A percentile compares a stretch with the other conserved stretches of the same genome.
phyloP scores from a whole-genome alignment of 345 rosid species.

The Noccaea bulbosa region DNA sequence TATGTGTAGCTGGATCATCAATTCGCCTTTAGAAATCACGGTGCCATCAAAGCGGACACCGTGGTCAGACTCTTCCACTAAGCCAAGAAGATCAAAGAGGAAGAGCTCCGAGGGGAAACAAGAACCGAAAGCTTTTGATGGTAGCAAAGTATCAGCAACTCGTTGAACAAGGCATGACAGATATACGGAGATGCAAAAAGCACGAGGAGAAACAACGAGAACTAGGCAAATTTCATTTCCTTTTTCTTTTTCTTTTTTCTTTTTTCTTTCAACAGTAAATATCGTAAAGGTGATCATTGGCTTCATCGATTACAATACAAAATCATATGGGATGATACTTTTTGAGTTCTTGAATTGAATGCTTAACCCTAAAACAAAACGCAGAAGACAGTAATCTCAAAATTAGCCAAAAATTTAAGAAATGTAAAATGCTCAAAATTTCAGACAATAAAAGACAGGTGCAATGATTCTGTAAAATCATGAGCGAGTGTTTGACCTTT shows the following conservation, averaged over 20 bases:
- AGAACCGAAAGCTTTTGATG: slow-evolving; percentile 19
- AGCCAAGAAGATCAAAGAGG: slow-evolving; percentile 63
- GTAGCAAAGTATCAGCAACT: slow-evolving; percentile 3
- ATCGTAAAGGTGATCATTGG: slow-evolving; percentile 11
- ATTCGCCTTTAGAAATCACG: slow-evolving; percentile 81
- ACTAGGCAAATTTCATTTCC: slow-evolving; percentile 24
- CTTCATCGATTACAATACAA: slow-evolving; percentile 18
- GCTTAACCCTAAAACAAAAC: slow-evolving; percentile 16
- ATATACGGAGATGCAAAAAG: background rate
- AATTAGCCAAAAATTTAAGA: slow-evolving; percentile 18
- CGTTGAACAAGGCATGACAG: slow-evolving; percentile 2
- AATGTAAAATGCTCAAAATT: no score
- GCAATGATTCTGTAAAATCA: slow-evolving; percentile 1
- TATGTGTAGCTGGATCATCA: slow-evolving; percentile 78
- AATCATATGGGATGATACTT: background rate
- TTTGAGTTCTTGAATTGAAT: slow-evolving; percentile 9
- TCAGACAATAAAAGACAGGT: no score
- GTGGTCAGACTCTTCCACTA: slow-evolving; percentile 78
- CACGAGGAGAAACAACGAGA: slow-evolving; percentile 1
- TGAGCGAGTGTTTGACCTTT: background rate
- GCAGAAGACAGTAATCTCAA: slow-evolving; percentile 3
- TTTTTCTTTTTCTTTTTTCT: slow-evolving; percentile 9
- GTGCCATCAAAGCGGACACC: slow-evolving; percentile 84
- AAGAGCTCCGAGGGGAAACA: slow-evolving; percentile 39
- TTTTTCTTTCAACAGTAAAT: slow-evolving; percentile 15